Evolutionary conservation across 2,329 filamentous ascomycete genomes (phyloP), one percentile per base, ranked within the genome.

Genomic region (Emydomyces testavorans): DNA sequence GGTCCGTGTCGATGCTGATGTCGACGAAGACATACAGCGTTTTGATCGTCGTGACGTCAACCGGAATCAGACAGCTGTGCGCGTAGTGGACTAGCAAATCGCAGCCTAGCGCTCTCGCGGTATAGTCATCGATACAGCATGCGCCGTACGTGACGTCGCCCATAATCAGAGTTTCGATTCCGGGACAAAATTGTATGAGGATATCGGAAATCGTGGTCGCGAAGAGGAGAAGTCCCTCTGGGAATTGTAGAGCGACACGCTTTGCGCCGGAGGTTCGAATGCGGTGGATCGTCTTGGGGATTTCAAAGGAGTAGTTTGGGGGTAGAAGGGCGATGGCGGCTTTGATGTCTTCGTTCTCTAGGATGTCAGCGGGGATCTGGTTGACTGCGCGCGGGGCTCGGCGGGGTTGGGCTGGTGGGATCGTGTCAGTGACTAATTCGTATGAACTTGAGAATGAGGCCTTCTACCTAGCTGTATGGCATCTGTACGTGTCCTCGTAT

Each of bases 41-140:
- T 65, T 93, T 92, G 61, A 98, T 96, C 66, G 88, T 86, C 49
- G 92, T 98, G 11, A 96, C 85, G 56, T 94, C 90, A 8, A 96
- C 88, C 0, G 92, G 92, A 56, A 98, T 94, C 53, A 98, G 74
- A 59, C 92, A 98, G 62, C 85, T 93, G 68, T 98, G 92, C 1
- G 92, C 92, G 62, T 98, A 98, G 69, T 98, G 92, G 1, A 98
- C 85, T 7, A 98, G 74, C 5, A 98, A 72, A 58, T 98, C 92
- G 63, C 92, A 98, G 1, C 88, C 92, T 18, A 98, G 76, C 0
- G 93, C 92, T 37, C 90, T 76, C 1, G 92, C 93, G 0, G 92
- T 98, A 68, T 93, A 98, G 68, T 98, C 92, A 64, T 98, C 92
- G 58, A 98, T 95, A 62, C 92, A 98, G 71, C 92, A 98, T 18